These are phyloP conservation scores for Clavariopsis aquatica DNA, from an alignment of 495 filamentous ascomycete genomes.

Conservation along the genomic window DNA sequence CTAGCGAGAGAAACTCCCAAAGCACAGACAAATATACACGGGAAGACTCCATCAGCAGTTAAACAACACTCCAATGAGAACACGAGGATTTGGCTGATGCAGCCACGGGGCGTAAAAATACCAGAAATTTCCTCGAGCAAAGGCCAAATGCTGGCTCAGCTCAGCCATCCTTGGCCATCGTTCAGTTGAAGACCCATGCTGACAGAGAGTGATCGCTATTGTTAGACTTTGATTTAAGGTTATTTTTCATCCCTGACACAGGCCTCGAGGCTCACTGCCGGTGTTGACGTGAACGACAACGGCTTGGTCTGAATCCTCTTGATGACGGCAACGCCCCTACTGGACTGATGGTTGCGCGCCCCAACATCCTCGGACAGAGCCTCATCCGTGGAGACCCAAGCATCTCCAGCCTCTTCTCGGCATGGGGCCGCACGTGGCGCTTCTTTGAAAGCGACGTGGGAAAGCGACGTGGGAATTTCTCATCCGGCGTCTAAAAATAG, in stretches of 20 bases:
- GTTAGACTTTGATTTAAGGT: slow-evolving; percentile 28
- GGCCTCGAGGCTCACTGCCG: no score
- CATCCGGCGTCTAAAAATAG: neutral
- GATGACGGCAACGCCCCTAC: neutral
- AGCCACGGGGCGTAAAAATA: neutral
- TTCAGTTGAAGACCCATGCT: neutral
- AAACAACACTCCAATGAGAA: neutral
- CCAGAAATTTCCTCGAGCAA: neutral
- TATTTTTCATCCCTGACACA: slow-evolving; percentile 19
- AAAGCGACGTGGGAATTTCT: neutral
- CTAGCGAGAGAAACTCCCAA: neutral
- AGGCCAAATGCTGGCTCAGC: neutral
- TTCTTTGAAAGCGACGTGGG: neutral
- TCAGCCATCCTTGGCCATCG: slow-evolving; percentile 8
- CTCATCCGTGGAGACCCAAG: neutral
- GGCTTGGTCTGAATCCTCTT: neutral
- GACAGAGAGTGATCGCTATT: slow-evolving; percentile 12
- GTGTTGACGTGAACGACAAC: no score
- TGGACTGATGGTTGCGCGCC: neutral
- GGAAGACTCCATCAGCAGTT: no score
- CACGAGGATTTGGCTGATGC: neutral
- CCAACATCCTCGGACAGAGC: neutral
- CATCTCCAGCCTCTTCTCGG: neutral
- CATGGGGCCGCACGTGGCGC: neutral
- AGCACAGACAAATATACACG: neutral